Evolutionary conservation across 768 basidiomycete species (phyloP), one percentile per base, ranked within the genome.

Genomic region (Punctularia strigosozonata): DNA sequence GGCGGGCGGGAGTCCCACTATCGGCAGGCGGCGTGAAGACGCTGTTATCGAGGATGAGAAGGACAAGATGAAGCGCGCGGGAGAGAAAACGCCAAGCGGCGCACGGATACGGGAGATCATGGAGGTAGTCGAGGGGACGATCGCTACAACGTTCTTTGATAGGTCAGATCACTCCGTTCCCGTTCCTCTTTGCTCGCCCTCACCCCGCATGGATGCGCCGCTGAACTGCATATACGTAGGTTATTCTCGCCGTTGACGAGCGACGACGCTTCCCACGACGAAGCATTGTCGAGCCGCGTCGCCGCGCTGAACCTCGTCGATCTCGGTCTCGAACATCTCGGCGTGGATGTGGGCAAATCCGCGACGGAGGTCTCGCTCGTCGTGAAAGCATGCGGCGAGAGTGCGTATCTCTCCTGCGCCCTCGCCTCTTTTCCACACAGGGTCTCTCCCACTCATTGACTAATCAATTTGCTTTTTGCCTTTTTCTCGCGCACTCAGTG

Each of bases 301-400:
- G 88, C 89, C 12, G 92, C 91, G 1, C 65, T 99, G 32, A 91
- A 92, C 47, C 74, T 91, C 68, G 66, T 98, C 1, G 94, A 97
- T 55, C 65, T 99, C 0, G 71, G 78, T 2, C 63, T 98, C 7
- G 80, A 83, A 26, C 91, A 98, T 60, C 73, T 99, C 1, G 94
- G 92, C 13, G 71, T 98, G 6, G 79, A 88, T 38, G 74, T 87
- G 0, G 78, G 75, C 2, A 46, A 55, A 4, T 61, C 69, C 4
- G 68, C 51, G 0, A 47, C 68, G 35, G 62, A 62, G 18, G 61
- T 94, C 10, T 69, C 80, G 34, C 59, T 60, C 2, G 74, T 95
- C 6, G 72, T 90, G 0, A 71, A 65, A 39, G 62, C 63, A 0
- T 90, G 90, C 48, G 90, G 92, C 6, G 70, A 81, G 50, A 77